phyloP scores from a whole-genome alignment of 23 red algal species.

The Chondrus crispus region DNA sequence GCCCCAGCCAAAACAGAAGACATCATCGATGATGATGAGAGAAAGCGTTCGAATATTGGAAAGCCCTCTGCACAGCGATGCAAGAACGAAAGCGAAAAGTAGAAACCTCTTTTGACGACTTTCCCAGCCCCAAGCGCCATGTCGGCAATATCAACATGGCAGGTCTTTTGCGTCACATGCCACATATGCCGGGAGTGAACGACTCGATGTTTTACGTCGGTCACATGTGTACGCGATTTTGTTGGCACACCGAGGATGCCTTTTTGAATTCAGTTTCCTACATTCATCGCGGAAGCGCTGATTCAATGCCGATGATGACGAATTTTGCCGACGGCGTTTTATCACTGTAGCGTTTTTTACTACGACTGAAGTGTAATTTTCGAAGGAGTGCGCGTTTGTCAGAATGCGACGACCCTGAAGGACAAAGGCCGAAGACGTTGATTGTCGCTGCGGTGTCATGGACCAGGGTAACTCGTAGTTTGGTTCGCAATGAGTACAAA shows the following conservation, averaged over 20 bases:
- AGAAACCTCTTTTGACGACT: too few relatives aligned
- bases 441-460: constrained; percentile 67
- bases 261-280: constrained; percentile 86
- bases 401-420: constrained; percentile 72
- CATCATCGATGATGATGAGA: too few relatives aligned
- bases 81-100: too few relatives aligned
- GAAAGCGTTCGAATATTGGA: too few relatives aligned
- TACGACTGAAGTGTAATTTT: constrained; percentile 81
- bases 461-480: constrained; percentile 90
- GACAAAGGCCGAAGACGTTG: constrained; percentile 80
- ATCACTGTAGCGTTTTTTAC: too few relatives aligned
- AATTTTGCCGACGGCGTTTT: too few relatives aligned
- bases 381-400: constrained; percentile 89
- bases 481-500: constrained; percentile 85
- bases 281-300: constrained; percentile 65
- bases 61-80: too few relatives aligned
- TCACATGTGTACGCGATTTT: constrained; percentile 79
- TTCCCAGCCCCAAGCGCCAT: constrained; percentile 33
- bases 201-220: constrained; percentile 87
- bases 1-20: too few relatives aligned
- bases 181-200: constrained; percentile 77
- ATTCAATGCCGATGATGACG: too few relatives aligned
- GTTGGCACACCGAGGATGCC: constrained; percentile 93
- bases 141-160: constrained; percentile 51
- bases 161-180: constrained; percentile 43